Evolutionary conservation across 2,329 filamentous ascomycete species (phyloP).

Genomic region (Alternaria brassicicola): DNA sequence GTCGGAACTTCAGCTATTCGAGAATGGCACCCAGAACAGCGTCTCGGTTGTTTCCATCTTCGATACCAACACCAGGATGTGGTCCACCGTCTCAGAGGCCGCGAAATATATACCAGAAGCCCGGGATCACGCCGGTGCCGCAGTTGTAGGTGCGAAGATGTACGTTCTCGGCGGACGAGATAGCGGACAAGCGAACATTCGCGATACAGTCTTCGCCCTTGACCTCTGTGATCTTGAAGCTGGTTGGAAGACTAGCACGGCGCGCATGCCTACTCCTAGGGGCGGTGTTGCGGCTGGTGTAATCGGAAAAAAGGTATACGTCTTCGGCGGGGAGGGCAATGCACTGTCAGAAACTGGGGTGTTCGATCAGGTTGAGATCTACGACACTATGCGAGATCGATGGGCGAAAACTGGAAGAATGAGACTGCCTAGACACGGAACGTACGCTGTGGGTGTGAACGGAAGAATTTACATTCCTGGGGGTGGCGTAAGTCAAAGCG

Average conservation of each 20-base stretch:
- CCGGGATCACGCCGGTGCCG: slow-evolving; percentile 34
- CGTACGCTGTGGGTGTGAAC: slow-evolving; percentile 29
- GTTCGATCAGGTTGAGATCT: slow-evolving; percentile 30
- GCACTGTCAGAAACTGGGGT: slow-evolving; percentile 17
- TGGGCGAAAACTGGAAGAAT: slow-evolving; percentile 28
- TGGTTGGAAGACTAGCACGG: slow-evolving; percentile 24
- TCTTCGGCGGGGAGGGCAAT: slow-evolving; percentile 39
- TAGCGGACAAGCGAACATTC: slow-evolving; percentile 18
- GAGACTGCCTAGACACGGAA: slow-evolving; percentile 35
- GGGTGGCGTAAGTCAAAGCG: slow-evolving; percentile 25
- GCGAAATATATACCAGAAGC: slow-evolving; percentile 27
- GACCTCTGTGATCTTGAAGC: slow-evolving; percentile 27
- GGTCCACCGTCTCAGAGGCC: slow-evolving; percentile 12
- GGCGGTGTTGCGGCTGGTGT: slow-evolving; percentile 28
- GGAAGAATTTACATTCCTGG: slow-evolving; percentile 33
- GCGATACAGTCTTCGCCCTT: slow-evolving; percentile 30
- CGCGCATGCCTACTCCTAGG: slow-evolving; percentile 33
- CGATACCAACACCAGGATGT: slow-evolving; percentile 16
- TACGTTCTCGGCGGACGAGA: slow-evolving; percentile 36
- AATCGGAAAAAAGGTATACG: slow-evolving; percentile 30
- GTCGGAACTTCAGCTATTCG: slow-evolving; percentile 13
- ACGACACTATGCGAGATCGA: slow-evolving; percentile 22
- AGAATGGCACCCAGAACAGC: slow-evolving; percentile 8
- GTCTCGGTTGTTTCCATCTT: slow-evolving; percentile 26
- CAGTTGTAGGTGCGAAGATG: slow-evolving; percentile 28